Evolutionary conservation across 176 grass and related monocot genomes (phyloP).

Genomic region (Triticum timopheevii): DNA sequence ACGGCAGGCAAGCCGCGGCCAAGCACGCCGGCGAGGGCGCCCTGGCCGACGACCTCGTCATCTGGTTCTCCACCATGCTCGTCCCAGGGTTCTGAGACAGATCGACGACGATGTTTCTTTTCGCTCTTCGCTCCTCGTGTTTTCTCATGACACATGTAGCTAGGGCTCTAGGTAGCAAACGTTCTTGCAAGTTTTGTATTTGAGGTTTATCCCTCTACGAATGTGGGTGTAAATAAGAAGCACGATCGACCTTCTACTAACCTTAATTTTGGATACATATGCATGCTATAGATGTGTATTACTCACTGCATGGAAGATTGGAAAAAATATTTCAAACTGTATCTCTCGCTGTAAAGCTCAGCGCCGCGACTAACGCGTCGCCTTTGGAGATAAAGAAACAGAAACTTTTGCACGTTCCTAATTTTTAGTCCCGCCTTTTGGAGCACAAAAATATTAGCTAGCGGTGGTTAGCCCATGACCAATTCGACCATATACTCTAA

Average conservation of each 20-base stretch:
- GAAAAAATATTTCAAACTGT: not conserved
- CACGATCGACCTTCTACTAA: not conserved
- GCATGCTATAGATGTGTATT: not conserved
- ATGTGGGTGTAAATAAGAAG: not conserved
- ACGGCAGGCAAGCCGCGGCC: not conserved
- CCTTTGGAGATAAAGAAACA: not conserved
- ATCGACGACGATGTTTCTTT: not conserved
- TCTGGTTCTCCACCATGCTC: conserved; percentile 76
- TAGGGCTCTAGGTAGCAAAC: not conserved
- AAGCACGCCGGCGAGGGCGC: conserved; percentile 27
- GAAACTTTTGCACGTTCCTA: not conserved
- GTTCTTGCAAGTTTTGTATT: not conserved
- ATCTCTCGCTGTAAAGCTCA: not conserved
- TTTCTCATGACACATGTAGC: not conserved
- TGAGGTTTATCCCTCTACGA: not conserved
- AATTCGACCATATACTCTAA: not conserved
- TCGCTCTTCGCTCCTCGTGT: not conserved
- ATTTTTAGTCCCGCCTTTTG: not conserved
- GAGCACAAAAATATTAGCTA: not conserved
- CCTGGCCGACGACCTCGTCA: conserved; percentile 53
- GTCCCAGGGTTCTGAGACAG: conserved; percentile 68
- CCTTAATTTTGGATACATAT: not conserved
- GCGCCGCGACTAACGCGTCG: not conserved
- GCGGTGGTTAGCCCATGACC: not conserved
- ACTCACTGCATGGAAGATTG: not conserved